Evolutionary conservation across 225 moss, liverwort and hornwort species (phyloP).

Genomic region (Pseudoscleropodium purum): DNA sequence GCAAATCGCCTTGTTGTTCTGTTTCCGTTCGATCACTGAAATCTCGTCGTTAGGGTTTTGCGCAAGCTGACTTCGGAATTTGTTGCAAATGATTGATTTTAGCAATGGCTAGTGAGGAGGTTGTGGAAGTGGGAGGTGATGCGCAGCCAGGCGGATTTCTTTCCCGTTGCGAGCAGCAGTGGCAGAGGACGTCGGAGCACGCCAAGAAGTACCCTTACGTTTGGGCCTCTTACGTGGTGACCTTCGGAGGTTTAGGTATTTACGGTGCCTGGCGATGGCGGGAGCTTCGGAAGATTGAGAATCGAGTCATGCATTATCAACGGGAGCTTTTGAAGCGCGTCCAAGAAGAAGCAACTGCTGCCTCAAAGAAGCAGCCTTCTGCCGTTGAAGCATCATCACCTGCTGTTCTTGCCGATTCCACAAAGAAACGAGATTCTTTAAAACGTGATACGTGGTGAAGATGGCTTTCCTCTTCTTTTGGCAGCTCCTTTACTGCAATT

Average conservation of each 20-base stretch:
- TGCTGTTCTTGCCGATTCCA: background rate
- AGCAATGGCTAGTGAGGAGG: slow-evolving; percentile 24
- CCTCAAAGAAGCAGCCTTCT: slow-evolving; percentile 4
- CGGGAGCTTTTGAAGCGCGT: slow-evolving; percentile 34
- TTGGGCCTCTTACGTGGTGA: slow-evolving; percentile 37
- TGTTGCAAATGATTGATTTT: background rate
- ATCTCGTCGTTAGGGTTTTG: background rate
- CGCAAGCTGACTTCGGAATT: background rate
- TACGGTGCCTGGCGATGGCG: slow-evolving; percentile 49
- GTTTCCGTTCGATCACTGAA: background rate
- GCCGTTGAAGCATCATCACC: background rate
- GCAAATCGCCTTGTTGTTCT: background rate
- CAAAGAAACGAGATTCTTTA: background rate
- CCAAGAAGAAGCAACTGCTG: slow-evolving; percentile 8
- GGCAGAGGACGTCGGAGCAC: slow-evolving; percentile 34
- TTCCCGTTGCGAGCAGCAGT: slow-evolving; percentile 27
- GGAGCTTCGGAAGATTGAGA: slow-evolving; percentile 32
- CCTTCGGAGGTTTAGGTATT: slow-evolving; percentile 27
- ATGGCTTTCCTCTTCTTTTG: background rate
- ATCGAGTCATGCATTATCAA: slow-evolving; percentile 24
- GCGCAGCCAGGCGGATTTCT: background rate
- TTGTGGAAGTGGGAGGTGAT: background rate
- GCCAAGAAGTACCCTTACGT: slow-evolving; percentile 37
- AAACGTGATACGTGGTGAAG: background rate
- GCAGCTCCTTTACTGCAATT: background rate